These are phyloP conservation scores for Phaeoacremonium minimum DNA, from an alignment of 2,329 filamentous ascomycete genomes.

Conservation along the genomic window DNA sequence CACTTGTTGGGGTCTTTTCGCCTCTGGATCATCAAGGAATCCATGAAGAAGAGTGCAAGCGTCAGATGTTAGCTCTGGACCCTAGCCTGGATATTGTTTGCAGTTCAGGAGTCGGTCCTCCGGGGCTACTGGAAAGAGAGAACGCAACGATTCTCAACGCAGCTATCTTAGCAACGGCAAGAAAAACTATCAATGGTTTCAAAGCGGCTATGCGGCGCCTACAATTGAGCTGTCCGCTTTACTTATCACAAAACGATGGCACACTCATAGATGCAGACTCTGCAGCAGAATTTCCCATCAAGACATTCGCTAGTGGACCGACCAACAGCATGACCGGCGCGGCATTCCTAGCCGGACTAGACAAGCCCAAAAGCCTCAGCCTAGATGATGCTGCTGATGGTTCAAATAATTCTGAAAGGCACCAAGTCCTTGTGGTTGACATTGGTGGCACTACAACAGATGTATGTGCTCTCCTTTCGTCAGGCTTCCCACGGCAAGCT, in stretches of 20 bases:
- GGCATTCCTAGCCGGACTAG: conserved; percentile 46
- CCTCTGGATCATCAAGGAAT: conserved; percentile 35
- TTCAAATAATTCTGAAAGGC: conserved; percentile 8
- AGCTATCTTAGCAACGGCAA: conserved; percentile 41
- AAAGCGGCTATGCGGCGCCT: conserved; percentile 38
- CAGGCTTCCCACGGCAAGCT: conserved; percentile 56
- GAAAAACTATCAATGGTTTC: conserved; percentile 41
- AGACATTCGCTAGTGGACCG: conserved; percentile 48
- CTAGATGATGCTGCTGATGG: neutral
- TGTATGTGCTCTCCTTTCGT: conserved; percentile 51
- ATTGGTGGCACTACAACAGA: conserved; percentile 60
- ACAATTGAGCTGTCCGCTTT: conserved; percentile 35
- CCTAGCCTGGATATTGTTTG: conserved; percentile 33
- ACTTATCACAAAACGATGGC: conserved; percentile 50
- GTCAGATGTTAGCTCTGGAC: neutral
- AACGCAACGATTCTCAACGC: conserved; percentile 53
- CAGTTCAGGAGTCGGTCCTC: conserved; percentile 36
- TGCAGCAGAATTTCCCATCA: conserved; percentile 44
- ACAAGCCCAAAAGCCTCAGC: conserved; percentile 17
- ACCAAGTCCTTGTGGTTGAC: conserved; percentile 46
- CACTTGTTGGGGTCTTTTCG: conserved; percentile 40
- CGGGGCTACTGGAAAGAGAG: conserved; percentile 40
- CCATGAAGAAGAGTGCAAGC: conserved; percentile 33
- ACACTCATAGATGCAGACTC: conserved; percentile 42
- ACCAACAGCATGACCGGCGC: conserved; percentile 51